phyloP scores from a whole-genome alignment of 2,329 filamentous ascomycete species.

The Penicillium expansum region DNA sequence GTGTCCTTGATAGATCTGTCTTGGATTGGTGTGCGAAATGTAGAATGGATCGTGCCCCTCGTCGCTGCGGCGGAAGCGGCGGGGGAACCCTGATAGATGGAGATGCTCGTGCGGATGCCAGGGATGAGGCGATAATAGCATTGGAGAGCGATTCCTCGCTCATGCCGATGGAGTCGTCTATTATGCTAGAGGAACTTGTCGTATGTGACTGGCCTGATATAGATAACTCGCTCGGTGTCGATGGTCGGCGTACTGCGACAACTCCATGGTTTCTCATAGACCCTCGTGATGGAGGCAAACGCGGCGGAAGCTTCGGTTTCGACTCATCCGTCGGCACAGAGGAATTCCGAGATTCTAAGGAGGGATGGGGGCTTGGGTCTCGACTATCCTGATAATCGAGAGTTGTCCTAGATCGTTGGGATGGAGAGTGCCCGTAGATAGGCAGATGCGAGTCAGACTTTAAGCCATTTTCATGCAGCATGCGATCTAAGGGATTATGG shows the following conservation, averaged over 20 bases:
- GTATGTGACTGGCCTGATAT: slow-evolving; percentile 25
- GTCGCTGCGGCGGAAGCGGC: slow-evolving; percentile 39
- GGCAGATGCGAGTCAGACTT: slow-evolving; percentile 8
- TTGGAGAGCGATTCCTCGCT: slow-evolving; percentile 43
- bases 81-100: slow-evolving; percentile 40
- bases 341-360: slow-evolving; percentile 14
- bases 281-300: slow-evolving; percentile 15
- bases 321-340: slow-evolving; percentile 17
- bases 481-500: slow-evolving; percentile 7
- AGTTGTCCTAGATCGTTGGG: slow-evolving; percentile 10
- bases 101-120: slow-evolving; percentile 44
- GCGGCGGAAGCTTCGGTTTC: slow-evolving; percentile 29
- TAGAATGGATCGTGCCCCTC: slow-evolving; percentile 38
- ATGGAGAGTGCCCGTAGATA: slow-evolving; percentile 6
- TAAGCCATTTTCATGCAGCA: slow-evolving; percentile 15
- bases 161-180: slow-evolving; percentile 26
- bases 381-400: slow-evolving; percentile 8
- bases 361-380: slow-evolving; percentile 14
- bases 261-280: slow-evolving; percentile 13
- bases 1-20: slow-evolving; percentile 29
- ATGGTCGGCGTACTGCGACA: slow-evolving; percentile 16
- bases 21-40: slow-evolving; percentile 32
- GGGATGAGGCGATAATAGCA: slow-evolving; percentile 48
- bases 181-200: slow-evolving; percentile 26
- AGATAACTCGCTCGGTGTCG: slow-evolving; percentile 29